A percentile compares a stretch with the other conserved stretches of the same genome.
Conservation (phyloP, 2,329 filamentous ascomycete genomes). For the Alternaria sp. region DNA sequence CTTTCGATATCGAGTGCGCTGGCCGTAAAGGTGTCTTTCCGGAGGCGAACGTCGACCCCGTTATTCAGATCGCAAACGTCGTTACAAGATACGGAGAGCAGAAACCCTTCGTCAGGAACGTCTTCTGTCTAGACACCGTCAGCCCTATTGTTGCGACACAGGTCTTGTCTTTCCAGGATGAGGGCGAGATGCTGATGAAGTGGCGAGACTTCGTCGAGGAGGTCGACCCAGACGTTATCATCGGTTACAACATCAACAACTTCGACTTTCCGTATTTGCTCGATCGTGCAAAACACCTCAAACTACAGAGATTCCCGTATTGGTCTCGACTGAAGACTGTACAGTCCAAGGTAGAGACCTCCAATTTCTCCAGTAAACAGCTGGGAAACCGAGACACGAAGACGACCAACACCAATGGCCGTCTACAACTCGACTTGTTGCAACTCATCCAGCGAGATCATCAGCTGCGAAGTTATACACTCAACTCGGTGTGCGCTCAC, state of each 20-base stretch:
- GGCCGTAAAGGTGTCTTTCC: conserved; percentile 98
- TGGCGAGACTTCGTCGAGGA: conserved; percentile 92
- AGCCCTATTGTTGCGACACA: conserved; percentile 95
- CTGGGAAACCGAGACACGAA: conserved; percentile 97
- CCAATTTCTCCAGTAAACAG: conserved; percentile 96
- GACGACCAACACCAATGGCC: conserved; percentile 91
- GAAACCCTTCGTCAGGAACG: conserved; percentile 95
- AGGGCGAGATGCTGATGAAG: conserved; percentile 88
- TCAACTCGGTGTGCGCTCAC: conserved; percentile 95
- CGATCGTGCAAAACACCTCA: conserved; percentile 85
- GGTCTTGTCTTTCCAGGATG: conserved; percentile 81
- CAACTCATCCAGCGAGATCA: conserved; percentile 95
- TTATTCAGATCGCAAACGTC: conserved; percentile 97
- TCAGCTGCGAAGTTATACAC: conserved; percentile 93
- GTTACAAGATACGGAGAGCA: conserved; percentile 94
- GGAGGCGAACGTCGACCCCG: conserved; percentile 87
- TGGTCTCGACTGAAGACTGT: conserved; percentile 82
- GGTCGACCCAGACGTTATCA: conserved; percentile 96
- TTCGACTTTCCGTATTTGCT: conserved; percentile 98
- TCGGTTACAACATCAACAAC: conserved; percentile 98
- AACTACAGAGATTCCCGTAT: conserved; percentile 80
- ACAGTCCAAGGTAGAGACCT: conserved; percentile 76
- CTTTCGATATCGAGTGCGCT: conserved; percentile 98
- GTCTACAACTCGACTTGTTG: conserved; percentile 91
- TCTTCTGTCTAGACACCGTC: conserved; percentile 93